Percentiles rank a stretch among this genome's conserved stretches.
phyloP scores from a whole-genome alignment of 768 basidiomycete genomes.

The Russula emetica region DNA sequence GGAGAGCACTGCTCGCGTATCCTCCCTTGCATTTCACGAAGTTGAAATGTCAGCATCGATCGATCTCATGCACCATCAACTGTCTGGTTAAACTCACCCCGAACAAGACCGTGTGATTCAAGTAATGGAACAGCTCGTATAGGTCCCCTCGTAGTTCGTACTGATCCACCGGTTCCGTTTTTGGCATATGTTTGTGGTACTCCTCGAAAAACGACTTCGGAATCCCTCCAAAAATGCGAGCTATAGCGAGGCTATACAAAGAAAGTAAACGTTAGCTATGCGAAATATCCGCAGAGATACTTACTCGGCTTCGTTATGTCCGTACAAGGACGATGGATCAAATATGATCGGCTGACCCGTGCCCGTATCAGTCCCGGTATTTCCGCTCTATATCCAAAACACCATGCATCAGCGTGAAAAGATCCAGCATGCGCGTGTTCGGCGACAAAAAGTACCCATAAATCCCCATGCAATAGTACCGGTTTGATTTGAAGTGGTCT shows the following conservation, averaged over 20 bases:
- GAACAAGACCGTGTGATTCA: constrained; percentile 77
- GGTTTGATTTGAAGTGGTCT: constrained; percentile 55
- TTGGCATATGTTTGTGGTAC: constrained; percentile 63
- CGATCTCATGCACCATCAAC: background rate
- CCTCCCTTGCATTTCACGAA: constrained; percentile 35
- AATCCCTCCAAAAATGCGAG: constrained; percentile 74
- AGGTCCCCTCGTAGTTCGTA: constrained; percentile 61
- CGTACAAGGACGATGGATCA: constrained; percentile 75
- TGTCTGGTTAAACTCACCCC: constrained; percentile 49
- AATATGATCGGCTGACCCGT: constrained; percentile 64
- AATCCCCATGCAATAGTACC: constrained; percentile 71
- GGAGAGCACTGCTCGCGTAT: constrained; percentile 53
- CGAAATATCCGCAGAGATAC: background rate
- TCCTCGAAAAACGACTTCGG: constrained; percentile 56
- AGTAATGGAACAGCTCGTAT: constrained; percentile 76
- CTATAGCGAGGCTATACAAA: constrained; percentile 61
- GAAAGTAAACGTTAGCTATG: background rate
- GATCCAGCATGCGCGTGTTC: background rate
- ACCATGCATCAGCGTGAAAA: background rate
- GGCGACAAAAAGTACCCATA: constrained; percentile 58
- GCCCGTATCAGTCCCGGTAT: constrained; percentile 54
- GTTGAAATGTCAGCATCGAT: background rate
- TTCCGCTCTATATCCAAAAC: constrained; percentile 56
- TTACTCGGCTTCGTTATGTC: constrained; percentile 81
- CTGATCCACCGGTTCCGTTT: constrained; percentile 59